phyloP scores from a whole-genome alignment of 495 filamentous ascomycete genomes.

The Rostrohypoxylon terebratum region DNA sequence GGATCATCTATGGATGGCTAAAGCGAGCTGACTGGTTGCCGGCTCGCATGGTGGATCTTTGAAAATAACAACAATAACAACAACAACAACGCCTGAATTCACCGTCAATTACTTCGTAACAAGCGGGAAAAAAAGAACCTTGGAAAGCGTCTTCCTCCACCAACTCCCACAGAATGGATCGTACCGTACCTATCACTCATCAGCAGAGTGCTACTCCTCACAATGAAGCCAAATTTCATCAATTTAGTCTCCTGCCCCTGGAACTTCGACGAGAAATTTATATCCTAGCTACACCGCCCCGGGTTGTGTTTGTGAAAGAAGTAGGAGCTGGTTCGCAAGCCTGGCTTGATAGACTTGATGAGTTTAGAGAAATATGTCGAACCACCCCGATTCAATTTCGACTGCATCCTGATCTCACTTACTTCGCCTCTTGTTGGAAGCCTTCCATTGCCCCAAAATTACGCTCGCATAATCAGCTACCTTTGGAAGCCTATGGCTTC shows the following conservation, averaged over 20 bases:
- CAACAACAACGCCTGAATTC: too few species aligned
- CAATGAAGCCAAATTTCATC: neutral
- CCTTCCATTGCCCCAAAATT: neutral
- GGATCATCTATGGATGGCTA: too few species aligned
- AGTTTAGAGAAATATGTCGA: constrained; percentile 20
- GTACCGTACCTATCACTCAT: neutral
- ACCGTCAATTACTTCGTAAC: too few species aligned
- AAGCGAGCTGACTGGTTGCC: too few species aligned
- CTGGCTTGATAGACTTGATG: neutral
- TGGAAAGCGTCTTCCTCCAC: neutral
- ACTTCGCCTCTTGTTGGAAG: constrained; percentile 14
- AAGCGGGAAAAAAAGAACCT: neutral
- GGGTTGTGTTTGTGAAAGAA: constrained; percentile 2
- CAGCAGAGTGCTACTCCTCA: neutral
- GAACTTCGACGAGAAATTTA: constrained; percentile 22
- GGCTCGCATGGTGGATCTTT: too few species aligned
- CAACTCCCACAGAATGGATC: neutral
- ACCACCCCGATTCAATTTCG: constrained; percentile 21
- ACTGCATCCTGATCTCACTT: constrained; percentile 18
- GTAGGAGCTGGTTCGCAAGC: neutral
- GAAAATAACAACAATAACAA: too few species aligned
- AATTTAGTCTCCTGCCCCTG: neutral
- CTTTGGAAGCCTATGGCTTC: constrained; percentile 16
- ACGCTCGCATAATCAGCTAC: neutral
- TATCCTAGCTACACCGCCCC: constrained; percentile 24